phyloP scores from a whole-genome alignment of 768 basidiomycete species.

The Leucocoprinus leucothites region DNA sequence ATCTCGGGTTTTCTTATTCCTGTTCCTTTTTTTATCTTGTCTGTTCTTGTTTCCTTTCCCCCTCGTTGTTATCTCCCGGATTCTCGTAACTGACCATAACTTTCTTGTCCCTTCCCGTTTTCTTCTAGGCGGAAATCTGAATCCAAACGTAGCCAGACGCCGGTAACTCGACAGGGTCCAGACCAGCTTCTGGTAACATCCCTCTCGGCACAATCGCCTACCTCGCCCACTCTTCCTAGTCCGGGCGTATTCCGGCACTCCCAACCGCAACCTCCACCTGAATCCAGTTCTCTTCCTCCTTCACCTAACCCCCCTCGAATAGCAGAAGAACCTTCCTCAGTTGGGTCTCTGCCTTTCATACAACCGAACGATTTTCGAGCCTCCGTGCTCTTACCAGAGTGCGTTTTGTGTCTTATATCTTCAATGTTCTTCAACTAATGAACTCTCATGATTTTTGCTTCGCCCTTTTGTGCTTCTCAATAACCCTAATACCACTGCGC shows the following conservation, averaged over 20 bases:
- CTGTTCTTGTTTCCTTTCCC: conserved; percentile 21
- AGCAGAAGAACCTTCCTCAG: not conserved
- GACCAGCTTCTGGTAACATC: conserved; percentile 22
- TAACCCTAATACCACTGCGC: not conserved
- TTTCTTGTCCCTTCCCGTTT: not conserved
- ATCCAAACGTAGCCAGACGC: conserved; percentile 46
- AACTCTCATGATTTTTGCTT: not conserved
- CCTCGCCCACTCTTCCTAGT: not conserved
- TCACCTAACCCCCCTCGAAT: conserved; percentile 14
- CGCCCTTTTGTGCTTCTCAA: not conserved
- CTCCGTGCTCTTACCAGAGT: conserved; percentile 85
- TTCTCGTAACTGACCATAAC: not conserved
- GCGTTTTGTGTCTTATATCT: conserved; percentile 35
- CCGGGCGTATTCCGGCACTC: not conserved
- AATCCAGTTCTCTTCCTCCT: not conserved
- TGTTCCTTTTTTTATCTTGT: conserved; percentile 20
- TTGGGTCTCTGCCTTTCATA: conserved; percentile 43
- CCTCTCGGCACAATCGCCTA: not conserved
- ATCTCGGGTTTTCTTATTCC: not conserved
- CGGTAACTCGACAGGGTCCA: conserved; percentile 24
- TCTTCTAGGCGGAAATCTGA: conserved; percentile 73
- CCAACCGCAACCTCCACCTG: not conserved
- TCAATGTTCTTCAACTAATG: not conserved
- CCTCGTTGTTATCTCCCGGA: conserved; percentile 11
- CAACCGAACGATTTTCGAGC: conserved; percentile 83